Conservation (phyloP, 75 land plant genomes). For the Pinus albicaulis region DNA sequence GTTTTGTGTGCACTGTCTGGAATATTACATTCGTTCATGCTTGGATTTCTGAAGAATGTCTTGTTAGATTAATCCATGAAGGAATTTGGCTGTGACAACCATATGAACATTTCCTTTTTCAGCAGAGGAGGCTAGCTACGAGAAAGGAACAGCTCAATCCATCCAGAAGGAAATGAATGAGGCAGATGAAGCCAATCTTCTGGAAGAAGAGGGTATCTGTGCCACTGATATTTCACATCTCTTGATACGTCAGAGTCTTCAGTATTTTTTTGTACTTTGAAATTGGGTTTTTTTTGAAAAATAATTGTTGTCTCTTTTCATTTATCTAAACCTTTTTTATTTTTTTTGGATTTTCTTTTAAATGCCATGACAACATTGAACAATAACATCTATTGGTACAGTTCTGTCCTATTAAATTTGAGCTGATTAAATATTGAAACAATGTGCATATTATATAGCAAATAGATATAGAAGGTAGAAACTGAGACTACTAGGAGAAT, state of each 20-base stretch:
- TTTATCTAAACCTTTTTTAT: neutral
- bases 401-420: neutral
- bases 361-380: neutral
- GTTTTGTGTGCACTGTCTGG: neutral
- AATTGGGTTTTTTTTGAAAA: neutral
- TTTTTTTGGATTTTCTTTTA: neutral
- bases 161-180: conserved; percentile 62
- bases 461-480: too few species aligned
- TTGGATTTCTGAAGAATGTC: neutral
- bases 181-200: conserved; percentile 77
- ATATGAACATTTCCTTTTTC: conserved; percentile 14
- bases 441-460: too few species aligned
- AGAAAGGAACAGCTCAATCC: conserved; percentile 46
- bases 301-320: neutral
- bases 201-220: conserved; percentile 80
- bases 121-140: conserved; percentile 53
- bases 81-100: conserved; percentile 5
- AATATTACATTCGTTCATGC: neutral
- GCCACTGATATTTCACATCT: neutral
- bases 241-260: neutral
- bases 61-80: neutral
- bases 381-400: neutral
- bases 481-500: too few species aligned
- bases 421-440: too few species aligned
- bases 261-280: neutral